Percentiles rank a stretch among this genome's conserved stretches.
These are phyloP conservation scores for Rhododendron ferrugineum DNA, from an alignment of 148 eudicot genomes.

Conservation along the genomic window DNA sequence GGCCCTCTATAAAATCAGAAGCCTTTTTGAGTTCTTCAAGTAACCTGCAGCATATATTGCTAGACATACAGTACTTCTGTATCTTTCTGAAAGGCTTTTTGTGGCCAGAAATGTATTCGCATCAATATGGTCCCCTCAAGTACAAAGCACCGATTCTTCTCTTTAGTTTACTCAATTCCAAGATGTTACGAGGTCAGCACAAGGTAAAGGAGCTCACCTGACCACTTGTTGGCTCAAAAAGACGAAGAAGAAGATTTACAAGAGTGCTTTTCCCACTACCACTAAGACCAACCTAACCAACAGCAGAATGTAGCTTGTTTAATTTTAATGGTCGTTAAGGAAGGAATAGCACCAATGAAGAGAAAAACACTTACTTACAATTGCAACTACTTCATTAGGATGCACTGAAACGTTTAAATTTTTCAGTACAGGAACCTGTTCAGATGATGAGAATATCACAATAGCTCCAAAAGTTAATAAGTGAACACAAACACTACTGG, in stretches of 20 bases:
- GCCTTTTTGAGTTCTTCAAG: not conserved
- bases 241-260: constrained; percentile 89
- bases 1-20: not conserved
- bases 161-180: not conserved
- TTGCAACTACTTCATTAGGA: constrained; percentile 90
- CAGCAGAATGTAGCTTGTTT: constrained; percentile 10
- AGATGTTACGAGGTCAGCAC: not conserved
- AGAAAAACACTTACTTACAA: constrained; percentile 44
- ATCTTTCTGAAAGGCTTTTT: not conserved
- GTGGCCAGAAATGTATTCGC: not conserved
- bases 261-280: constrained; percentile 98
- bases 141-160: not conserved
- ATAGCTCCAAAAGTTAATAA: not conserved
- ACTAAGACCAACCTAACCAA: constrained; percentile 89
- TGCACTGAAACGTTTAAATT: constrained; percentile 54
- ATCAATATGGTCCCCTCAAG: not conserved
- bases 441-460: constrained; percentile 14
- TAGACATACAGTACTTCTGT: not conserved
- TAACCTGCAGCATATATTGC: not conserved
- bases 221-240: constrained; percentile 91
- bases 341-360: constrained; percentile 8
- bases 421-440: constrained; percentile 74
- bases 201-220: constrained; percentile 40
- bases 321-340: not conserved
- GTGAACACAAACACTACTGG: not conserved